Evolutionary conservation across 352 stramenopile species (phyloP).

Genomic region (Albugo candida): DNA sequence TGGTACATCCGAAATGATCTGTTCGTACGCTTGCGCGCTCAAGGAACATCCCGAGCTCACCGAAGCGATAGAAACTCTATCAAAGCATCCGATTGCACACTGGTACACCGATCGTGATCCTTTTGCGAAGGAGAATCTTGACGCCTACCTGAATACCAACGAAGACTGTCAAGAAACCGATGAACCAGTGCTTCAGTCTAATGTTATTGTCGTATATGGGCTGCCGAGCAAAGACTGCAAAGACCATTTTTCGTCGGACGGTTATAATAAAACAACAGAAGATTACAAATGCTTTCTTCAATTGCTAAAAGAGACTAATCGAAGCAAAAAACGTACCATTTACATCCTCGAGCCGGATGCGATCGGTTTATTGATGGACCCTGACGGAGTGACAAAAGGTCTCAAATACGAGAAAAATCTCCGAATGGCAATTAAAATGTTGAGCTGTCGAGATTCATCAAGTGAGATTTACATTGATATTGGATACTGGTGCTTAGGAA

Average conservation of each 20-base stretch:
- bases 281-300: constrained; percentile 6
- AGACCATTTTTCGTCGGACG: constrained; percentile 3
- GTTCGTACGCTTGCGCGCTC: too few species aligned
- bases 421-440: neutral
- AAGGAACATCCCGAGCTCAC: too few species aligned
- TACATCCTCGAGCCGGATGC: constrained; percentile 6
- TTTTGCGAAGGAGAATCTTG: too few species aligned
- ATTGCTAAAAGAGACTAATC: constrained; percentile 2
- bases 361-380: constrained; percentile 7
- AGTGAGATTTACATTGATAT: constrained; percentile 4
- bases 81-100: constrained; percentile 19
- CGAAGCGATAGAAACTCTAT: too few species aligned
- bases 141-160: neutral
- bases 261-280: constrained; percentile 3
- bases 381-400: neutral
- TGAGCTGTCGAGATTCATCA: neutral
- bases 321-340: constrained; percentile 1
- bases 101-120: constrained; percentile 32
- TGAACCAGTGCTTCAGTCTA: too few species aligned
- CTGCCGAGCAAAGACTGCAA: constrained; percentile 7
- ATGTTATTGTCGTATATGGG: constrained; percentile 8
- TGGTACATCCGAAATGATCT: too few species aligned
- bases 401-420: constrained; percentile 2
- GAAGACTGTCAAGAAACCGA: constrained; percentile 7
- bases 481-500: neutral